A percentile compares a stretch with the other conserved stretches of the same genome.
These are phyloP conservation scores for Boletus coccyginus DNA, from an alignment of 768 basidiomycete genomes.

Conservation along the genomic window DNA sequence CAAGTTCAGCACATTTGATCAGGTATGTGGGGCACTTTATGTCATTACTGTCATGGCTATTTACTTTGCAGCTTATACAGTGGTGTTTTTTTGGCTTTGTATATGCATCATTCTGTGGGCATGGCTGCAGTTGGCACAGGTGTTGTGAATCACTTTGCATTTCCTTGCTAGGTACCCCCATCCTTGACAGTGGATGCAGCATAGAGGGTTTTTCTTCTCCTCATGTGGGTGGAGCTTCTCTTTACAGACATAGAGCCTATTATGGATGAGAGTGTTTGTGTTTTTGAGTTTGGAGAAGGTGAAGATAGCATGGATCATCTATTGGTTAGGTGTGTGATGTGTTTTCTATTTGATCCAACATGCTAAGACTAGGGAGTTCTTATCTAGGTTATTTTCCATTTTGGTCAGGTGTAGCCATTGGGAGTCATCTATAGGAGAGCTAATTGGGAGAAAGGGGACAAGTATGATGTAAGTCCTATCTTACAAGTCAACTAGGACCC, in stretches of 20 bases:
- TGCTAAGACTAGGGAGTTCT: too few species aligned
- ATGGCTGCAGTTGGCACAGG: not conserved
- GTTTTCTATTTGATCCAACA: too few species aligned
- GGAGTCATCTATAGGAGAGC: not conserved
- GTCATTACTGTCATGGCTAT: not conserved
- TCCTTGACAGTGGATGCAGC: not conserved
- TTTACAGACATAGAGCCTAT: not conserved
- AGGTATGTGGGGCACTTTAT: not conserved
- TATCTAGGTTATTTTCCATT: too few species aligned
- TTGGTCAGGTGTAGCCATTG: not conserved
- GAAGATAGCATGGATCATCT: not conserved
- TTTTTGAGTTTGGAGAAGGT: not conserved
- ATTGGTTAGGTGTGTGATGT: not conserved
- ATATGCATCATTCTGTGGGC: not conserved
- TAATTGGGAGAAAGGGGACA: not conserved
- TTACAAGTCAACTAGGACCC: not conserved
- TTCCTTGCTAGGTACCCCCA: not conserved
- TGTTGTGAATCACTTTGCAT: not conserved
- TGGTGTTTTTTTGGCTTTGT: rapidly evolving
- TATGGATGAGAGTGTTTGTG: not conserved
- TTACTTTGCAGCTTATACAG: not conserved
- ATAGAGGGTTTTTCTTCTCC: not conserved
- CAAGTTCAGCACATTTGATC: not conserved
- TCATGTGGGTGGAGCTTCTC: not conserved
- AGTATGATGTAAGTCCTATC: not conserved